Conservation (phyloP, 2,329 filamentous ascomycete species). For the Phyllosticta citrichinensis region DNA sequence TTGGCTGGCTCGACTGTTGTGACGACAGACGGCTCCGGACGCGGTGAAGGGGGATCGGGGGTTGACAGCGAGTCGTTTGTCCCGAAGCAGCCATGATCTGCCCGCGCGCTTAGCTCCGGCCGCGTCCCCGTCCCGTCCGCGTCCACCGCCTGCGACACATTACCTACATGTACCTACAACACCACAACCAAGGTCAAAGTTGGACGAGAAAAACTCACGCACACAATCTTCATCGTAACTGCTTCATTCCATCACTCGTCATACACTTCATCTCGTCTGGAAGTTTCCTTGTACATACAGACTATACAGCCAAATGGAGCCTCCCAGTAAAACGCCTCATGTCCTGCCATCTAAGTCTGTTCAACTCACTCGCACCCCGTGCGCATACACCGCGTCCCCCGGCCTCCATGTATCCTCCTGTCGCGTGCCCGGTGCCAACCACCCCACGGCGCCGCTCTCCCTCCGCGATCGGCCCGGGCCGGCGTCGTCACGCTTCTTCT, state of each 20-base stretch:
- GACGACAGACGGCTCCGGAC: background rate
- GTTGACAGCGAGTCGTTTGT: background rate
- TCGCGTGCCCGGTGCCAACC: conserved; percentile 70
- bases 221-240: background rate
- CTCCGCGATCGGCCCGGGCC: conserved; percentile 31
- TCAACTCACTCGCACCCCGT: conserved; percentile 3
- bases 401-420: conserved; percentile 71
- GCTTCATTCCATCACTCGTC: background rate
- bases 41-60: background rate
- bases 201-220: too few relatives aligned
- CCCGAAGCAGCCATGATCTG: background rate
- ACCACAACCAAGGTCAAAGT: background rate
- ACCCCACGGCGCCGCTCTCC: conserved; percentile 36
- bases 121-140: background rate
- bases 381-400: conserved; percentile 3
- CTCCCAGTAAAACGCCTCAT: background rate
- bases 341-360: background rate
- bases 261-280: background rate
- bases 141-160: background rate
- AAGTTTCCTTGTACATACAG: background rate
- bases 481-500: conserved; percentile 49
- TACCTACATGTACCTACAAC: background rate
- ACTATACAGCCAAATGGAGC: background rate
- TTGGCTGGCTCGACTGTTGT: background rate
- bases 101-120: background rate